Evolutionary conservation across 2,329 filamentous ascomycete species (phyloP), one percentile per base, ranked within the genome.

Genomic region (Colletotrichum cereale): DNA sequence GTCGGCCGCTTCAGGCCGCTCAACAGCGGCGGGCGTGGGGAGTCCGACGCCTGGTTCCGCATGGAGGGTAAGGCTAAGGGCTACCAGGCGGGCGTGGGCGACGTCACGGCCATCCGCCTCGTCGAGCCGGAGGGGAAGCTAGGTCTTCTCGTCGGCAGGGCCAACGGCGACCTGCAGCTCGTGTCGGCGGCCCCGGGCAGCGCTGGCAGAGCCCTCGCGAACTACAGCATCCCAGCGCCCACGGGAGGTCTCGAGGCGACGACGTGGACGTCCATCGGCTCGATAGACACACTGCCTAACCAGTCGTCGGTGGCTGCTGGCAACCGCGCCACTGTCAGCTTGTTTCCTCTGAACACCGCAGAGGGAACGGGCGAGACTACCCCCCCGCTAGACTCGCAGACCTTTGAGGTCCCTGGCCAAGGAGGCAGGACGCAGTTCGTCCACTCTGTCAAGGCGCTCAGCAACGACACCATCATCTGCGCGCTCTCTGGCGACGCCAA

Each of bases 131-230:
- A 76, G 4, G 76, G 73, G 3, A 65, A 69, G 21, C 74, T 82
- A 21, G 79, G 82, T 2, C 74, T 87, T 1, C 74, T 88, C 2
- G 82, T 85, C 0, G 87, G 86, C 5, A 81, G 87, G 42, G 85
- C 86, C 0, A 87, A 85, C 72, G 87, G 87, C 1, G 79, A 85
- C 24, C 75, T 89, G 6, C 79, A 83, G 10, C 75, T 89, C 2
- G 72, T 87, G 8, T 84, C 84, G 3, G 80, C 80, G 10, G 79
- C 79, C 31, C 75, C 79, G 0, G 77, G 80, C 42, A 78, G 74
- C 52, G 80, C 79, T 55, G 72, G 68, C 40, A 77, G 73, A 66
- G 77, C 77, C 24, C 66, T 75, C 74, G 74, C 71, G 64, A 75
- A 72, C 61, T 77, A 76, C 62, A 56, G 2, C 71, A 56, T 74